Evolutionary conservation across 148 eudicot species (phyloP).

Genomic region (Arbutus unedo): DNA sequence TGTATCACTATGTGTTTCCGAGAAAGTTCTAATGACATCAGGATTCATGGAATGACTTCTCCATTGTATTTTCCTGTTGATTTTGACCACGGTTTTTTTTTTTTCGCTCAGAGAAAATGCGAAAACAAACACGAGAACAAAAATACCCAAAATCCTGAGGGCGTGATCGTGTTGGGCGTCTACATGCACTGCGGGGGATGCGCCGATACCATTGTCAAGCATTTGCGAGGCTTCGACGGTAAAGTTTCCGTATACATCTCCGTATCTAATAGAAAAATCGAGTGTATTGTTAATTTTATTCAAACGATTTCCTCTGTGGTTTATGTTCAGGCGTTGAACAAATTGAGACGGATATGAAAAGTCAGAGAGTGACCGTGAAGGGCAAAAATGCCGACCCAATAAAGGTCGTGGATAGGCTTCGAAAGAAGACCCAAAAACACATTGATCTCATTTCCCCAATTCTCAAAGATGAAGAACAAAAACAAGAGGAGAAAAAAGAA

Average conservation of each 20-base stretch:
- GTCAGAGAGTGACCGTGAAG: constrained; percentile 45
- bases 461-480: constrained; percentile 21
- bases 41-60: not conserved
- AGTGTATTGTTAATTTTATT: too few relatives aligned
- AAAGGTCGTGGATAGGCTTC: constrained; percentile 44
- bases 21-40: not conserved
- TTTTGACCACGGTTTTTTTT: not conserved
- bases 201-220: constrained; percentile 29
- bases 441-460: constrained; percentile 50
- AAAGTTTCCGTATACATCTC: not conserved
- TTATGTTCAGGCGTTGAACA: constrained; percentile 44
- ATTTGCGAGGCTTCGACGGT: constrained; percentile 49
- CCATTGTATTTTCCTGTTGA: not conserved
- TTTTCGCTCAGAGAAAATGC: not conserved
- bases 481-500: constrained; percentile 22
- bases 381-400: constrained; percentile 53
- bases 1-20: not conserved
- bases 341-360: constrained; percentile 37
- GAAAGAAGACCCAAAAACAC: constrained; percentile 42
- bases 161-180: constrained; percentile 37
- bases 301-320: too few relatives aligned
- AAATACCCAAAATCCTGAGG: constrained; percentile 12
- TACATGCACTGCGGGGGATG: constrained; percentile 62
- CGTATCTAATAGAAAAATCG: too few relatives aligned
- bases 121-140: not conserved